Base-by-base conservation (phyloP, 257 asterid species). In the Striga asiatica region DNA sequence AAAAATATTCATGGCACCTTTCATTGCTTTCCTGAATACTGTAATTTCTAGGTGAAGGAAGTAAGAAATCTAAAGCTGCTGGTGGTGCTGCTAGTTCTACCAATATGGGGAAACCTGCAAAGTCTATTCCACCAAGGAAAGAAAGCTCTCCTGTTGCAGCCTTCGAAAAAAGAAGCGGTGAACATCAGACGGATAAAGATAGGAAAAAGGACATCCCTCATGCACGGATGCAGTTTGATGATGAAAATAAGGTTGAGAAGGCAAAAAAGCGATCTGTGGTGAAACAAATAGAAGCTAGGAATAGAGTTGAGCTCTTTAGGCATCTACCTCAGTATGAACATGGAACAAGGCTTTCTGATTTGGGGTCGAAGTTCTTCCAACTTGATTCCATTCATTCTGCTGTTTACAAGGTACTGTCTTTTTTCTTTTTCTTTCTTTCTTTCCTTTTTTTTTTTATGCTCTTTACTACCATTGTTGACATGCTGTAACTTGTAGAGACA, bases 201-300 rank as follows among this genome's bases (percentile, higher is more conserved):
- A 80, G 93, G 77, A 91, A 91, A 77, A 91, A 91, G 75, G 95
- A 87, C 43, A 88, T 66, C 53, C 98, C 94, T 62, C 96, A 84
- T 74, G 96, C 98, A 0, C 83, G 96, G 18, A 78, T 91, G 96
- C 98, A 91, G 70, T 91, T 91, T 78, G 98, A 91, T 62, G 98
- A 91, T 55, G 76, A 77, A 66, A 81, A 64, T 66, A 81, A 84
- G 57, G 95, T 91, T 68, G 96, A 80, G 65, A 91, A 91, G 82
- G 96, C 96, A 46, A 87, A 87, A 78, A 91, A 87, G 66, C 93
- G 96, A 14, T 76, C 87, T 0, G 89, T 87, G 2, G 94, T 91
- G 27, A 91, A 84, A 70, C 96, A 91, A 74, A 83, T 82, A 27
- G 95, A 81, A 71, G 89, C 84, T 21, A 77, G 76, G 66, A 84